Percentiles rank a stretch among this genome's conserved stretches.
Evolutionary conservation across 768 basidiomycete species (phyloP).

Genomic region (Coprinopsis cinerea): DNA sequence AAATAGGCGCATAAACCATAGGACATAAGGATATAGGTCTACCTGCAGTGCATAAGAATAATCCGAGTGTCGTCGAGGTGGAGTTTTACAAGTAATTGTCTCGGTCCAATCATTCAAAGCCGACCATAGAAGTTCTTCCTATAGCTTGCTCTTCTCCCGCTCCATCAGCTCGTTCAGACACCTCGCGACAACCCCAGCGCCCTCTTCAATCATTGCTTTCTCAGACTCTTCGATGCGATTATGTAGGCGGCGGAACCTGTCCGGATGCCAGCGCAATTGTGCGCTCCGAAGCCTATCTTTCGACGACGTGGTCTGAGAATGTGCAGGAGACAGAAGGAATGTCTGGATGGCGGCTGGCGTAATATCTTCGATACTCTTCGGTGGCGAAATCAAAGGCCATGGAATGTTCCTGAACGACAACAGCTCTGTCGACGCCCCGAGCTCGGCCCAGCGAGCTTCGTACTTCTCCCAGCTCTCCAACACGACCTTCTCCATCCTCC

Average conservation of each 20-base stretch:
- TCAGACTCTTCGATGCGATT: conserved; percentile 48
- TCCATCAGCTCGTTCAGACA: conserved; percentile 63
- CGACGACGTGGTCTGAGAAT: conserved; percentile 50
- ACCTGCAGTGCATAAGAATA: too few relatives aligned
- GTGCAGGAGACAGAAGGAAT: conserved; percentile 62
- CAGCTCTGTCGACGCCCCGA: conserved; percentile 38
- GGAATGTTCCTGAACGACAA: conserved; percentile 61
- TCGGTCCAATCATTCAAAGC: too few relatives aligned
- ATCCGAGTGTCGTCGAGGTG: too few relatives aligned
- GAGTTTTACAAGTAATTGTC: too few relatives aligned
- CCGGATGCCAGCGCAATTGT: conserved; percentile 77
- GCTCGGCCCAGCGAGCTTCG: conserved; percentile 57
- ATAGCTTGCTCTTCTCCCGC: conserved; percentile 21
- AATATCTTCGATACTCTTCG: conserved; percentile 44
- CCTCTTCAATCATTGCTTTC: conserved; percentile 47
- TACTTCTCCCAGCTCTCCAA: conserved; percentile 57
- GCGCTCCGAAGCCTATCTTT: conserved; percentile 65
- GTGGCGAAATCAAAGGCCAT: conserved; percentile 54
- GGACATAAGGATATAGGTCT: too few relatives aligned
- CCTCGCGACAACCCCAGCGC: conserved; percentile 59
- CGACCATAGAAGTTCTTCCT: too few relatives aligned
- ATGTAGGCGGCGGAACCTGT: conserved; percentile 60
- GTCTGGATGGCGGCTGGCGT: conserved; percentile 44
- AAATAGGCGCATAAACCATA: too few relatives aligned
- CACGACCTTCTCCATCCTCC: conserved; percentile 37